phyloP scores from a whole-genome alignment of 768 basidiomycete species.

The Russula griseocarnosa region DNA sequence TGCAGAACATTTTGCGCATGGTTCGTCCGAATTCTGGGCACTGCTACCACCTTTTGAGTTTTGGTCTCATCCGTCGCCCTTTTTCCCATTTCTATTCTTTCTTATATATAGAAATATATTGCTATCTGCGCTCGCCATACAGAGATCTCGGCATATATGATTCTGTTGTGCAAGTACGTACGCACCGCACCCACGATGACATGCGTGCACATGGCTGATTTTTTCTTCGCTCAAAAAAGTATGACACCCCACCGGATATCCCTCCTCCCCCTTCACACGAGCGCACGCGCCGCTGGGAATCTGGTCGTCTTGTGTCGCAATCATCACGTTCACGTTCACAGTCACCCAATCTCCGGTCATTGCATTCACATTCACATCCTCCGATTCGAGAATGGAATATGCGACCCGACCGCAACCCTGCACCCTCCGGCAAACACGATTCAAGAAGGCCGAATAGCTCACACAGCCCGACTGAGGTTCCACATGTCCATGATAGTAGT shows the following conservation, averaged over 20 bases:
- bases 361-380: conserved; percentile 23
- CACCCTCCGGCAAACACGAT: not conserved
- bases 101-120: conserved; percentile 71
- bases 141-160: conserved; percentile 83
- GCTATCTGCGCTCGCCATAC: conserved; percentile 84
- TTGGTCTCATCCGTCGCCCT: not conserved
- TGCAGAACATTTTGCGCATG: conserved; percentile 93
- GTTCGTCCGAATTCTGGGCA: conserved; percentile 43
- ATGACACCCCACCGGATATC: conserved; percentile 49
- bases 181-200: not conserved
- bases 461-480: not conserved
- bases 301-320: conserved; percentile 14
- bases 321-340: conserved; percentile 30
- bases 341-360: conserved; percentile 30
- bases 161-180: conserved; percentile 65
- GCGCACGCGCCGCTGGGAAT: conserved; percentile 34
- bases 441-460: not conserved
- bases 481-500: not conserved
- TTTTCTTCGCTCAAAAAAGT: conserved; percentile 40
- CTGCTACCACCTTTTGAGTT: not conserved
- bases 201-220: conserved; percentile 6
- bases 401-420: not conserved
- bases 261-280: conserved; percentile 36
- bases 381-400: not conserved
- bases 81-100: not conserved